Base-by-base conservation (phyloP, 1,139 yeast genomes). In the Pichiaceae sp. region DNA sequence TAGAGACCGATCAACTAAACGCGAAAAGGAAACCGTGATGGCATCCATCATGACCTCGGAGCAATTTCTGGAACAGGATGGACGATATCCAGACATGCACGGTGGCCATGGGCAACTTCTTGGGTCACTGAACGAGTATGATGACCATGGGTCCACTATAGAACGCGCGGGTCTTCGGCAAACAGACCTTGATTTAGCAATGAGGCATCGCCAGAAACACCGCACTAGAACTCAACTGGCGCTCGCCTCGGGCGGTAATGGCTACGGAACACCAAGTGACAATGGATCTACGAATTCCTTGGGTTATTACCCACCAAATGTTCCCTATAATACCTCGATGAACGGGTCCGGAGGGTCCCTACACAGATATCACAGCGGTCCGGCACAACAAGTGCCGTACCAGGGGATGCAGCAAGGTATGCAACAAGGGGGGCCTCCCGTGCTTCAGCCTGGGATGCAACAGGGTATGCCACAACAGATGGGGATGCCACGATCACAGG, bases 161-260 rank as follows among this genome's bases (percentile, higher is more conserved):
- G 38, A 43, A 7, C 31, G 46, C 15, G 49, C 49, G 2, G 54
- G 54, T 1, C 35, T 50, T 5, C 42, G 52, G 29, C 51, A 49
- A 29, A 48, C 53, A 3, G 42, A 47, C 33, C 28, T 50, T 17
- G 20, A 41, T 20, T 28, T 48, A n/a, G 41, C 39, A 14, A 36
- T 24, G 14, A 32, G 41, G 15, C 37, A 29, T 12, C 42, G 40
- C 16, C 42, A 42, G 37, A 46, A 43, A 18, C 39, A 41, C 21
- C 37, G 43, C 26, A 34, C 38, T 6, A 44, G 43, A 24, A 45
- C 52, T 2, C 46, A 44, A 23, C 37, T 34, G 32, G 31, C 20
- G 16, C 25, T 33, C 14, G 14, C 18, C 15, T 12, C n/a, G n/a
- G 16, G 8, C 19, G 17, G 27, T 15, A 33, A 33, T 15, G 35